phyloP scores from a whole-genome alignment of 352 stramenopile genomes.

The Globisporangium viniferum region DNA sequence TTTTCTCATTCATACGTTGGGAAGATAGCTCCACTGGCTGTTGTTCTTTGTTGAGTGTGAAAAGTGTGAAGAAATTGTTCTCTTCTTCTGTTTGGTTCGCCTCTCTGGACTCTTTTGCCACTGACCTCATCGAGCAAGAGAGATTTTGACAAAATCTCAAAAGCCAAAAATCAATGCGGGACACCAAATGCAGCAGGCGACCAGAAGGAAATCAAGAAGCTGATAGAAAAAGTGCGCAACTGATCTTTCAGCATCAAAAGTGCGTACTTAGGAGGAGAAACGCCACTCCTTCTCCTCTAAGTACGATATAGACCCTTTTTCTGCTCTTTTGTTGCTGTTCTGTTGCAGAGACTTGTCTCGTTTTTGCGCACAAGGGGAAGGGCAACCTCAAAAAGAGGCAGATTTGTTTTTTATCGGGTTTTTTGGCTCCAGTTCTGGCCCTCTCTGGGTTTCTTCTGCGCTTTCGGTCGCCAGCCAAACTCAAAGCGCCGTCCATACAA shows the following conservation, averaged over 20 bases:
- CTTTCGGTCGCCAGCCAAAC: neutral
- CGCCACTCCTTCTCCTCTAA: neutral
- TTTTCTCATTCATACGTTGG: constrained; percentile 6
- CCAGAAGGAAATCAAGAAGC: neutral
- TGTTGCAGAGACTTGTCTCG: neutral
- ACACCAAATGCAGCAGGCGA: neutral
- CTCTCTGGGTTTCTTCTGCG: neutral
- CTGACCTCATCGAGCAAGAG: neutral
- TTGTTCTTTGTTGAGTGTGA: neutral
- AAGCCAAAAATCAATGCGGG: too few relatives aligned
- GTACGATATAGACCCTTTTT: neutral
- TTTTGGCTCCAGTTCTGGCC: neutral
- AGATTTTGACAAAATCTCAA: too few relatives aligned
- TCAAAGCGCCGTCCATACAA: neutral
- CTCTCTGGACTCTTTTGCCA: neutral
- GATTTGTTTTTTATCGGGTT: neutral
- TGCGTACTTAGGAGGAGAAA: neutral
- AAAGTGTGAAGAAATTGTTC: neutral
- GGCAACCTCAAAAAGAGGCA: neutral
- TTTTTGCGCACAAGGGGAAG: neutral
- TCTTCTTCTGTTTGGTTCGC: neutral
- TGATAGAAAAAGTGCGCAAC: neutral
- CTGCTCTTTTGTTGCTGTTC: neutral
- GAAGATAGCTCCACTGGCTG: neutral
- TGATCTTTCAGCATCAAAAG: neutral